phyloP scores from a whole-genome alignment of 306 rosid species.

The Quercus rubra region DNA sequence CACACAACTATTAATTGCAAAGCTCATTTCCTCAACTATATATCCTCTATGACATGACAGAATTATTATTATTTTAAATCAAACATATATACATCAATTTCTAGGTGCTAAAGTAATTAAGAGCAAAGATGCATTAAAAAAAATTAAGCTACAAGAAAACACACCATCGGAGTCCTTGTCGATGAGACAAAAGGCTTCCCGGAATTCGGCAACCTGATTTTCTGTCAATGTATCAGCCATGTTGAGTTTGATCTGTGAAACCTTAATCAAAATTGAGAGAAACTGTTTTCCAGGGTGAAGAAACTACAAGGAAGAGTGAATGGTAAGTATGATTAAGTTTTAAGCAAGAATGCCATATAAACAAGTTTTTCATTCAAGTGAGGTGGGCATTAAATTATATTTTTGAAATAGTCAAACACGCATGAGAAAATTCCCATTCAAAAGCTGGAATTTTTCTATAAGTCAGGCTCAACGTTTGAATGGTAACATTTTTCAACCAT shows the following conservation, averaged over 20 bases:
- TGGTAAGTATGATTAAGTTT: background rate
- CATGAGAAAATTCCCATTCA: background rate
- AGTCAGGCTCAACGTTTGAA: background rate
- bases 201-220: slow-evolving; percentile 43
- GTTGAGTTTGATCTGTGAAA: background rate
- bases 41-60: no score
- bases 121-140: no score
- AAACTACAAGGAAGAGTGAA: background rate
- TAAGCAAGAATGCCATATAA: background rate
- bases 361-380: background rate
- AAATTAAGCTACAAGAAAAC: background rate
- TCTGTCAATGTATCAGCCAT: slow-evolving; percentile 44
- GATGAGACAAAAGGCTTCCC: slow-evolving; percentile 48
- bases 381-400: background rate
- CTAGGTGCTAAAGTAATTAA: no score
- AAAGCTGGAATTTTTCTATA: background rate
- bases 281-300: background rate
- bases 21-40: no score
- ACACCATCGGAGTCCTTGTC: slow-evolving; percentile 51
- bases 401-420: slow-evolving; percentile 10
- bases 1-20: no score
- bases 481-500: background rate
- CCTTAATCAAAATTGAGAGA: background rate
- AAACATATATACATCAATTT: no score
- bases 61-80: no score